Conservation (phyloP, 192 early-diverging fungal species). For the Ramicandelaber brevisporus region DNA sequence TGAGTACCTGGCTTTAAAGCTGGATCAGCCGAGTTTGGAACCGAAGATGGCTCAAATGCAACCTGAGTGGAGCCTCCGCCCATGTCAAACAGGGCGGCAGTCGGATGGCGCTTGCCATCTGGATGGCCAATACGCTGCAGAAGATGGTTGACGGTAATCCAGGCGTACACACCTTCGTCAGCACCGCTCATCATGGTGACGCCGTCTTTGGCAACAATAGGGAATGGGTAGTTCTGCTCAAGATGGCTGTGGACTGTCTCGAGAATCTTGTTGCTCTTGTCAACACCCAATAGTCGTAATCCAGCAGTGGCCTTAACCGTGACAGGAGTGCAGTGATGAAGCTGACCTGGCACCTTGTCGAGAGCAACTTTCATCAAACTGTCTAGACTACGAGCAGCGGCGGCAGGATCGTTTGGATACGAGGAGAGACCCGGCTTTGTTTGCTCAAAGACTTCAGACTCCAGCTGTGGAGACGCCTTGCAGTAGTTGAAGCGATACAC, state of each 20-base stretch:
- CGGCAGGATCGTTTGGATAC: conserved; percentile 35
- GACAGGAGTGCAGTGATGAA: conserved; percentile 63
- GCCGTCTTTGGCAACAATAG: conserved; percentile 33
- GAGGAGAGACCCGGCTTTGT: conserved; percentile 62
- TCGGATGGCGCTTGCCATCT: conserved; percentile 17
- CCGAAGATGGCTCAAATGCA: conserved; percentile 69
- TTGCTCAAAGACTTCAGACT: conserved; percentile 73
- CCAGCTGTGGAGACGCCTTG: conserved; percentile 50
- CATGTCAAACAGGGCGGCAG: conserved; percentile 83
- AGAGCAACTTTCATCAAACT: conserved; percentile 49
- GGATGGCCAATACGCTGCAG: conserved; percentile 31
- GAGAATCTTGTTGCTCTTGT: conserved; percentile 48
- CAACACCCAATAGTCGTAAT: conserved; percentile 45
- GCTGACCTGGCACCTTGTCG: conserved; percentile 31
- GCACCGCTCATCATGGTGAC: conserved; percentile 87
- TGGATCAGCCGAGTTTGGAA: conserved; percentile 10
- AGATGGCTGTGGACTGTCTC: conserved; percentile 37
- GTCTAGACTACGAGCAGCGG: conserved; percentile 61
- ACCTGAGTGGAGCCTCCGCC: conserved; percentile 96
- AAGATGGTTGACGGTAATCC: conserved; percentile 94
- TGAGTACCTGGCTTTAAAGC: conserved; percentile 35
- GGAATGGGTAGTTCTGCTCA: conserved; percentile 56
- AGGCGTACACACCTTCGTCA: conserved; percentile 95
- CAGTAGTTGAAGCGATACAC: conserved; percentile 94
- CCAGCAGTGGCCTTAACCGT: conserved; percentile 94